Evolutionary conservation across 202 grass and related monocot genomes (phyloP).

Genomic region (Miscanthus sacchariflorus): DNA sequence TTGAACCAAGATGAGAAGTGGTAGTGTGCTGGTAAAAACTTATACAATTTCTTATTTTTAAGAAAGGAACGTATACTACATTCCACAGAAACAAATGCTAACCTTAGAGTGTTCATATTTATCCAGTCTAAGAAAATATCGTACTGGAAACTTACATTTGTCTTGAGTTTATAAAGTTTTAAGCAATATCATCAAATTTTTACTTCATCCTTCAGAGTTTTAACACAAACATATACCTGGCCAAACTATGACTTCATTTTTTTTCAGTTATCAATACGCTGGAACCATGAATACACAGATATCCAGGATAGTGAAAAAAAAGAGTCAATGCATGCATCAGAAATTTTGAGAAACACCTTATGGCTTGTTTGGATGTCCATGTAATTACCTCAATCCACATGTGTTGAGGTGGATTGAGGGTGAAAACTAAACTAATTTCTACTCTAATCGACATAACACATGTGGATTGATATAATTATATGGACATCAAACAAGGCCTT

Average conservation of each 20-base stretch:
- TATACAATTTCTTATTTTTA: background rate
- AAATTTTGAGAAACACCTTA: background rate
- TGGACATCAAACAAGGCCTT: no score
- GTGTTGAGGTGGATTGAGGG: no score
- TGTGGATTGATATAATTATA: no score
- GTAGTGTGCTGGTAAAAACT: background rate
- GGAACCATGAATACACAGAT: constrained; percentile 6
- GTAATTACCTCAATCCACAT: no score
- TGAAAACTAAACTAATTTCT: no score
- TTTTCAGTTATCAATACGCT: background rate
- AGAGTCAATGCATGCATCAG: background rate
- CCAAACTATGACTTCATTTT: background rate
- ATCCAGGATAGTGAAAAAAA: constrained; percentile 10
- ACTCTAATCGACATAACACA: no score
- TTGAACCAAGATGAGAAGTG: constrained; percentile 22
- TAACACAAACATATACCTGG: constrained; percentile 6
- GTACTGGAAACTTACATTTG: background rate
- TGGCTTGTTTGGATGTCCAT: no score
- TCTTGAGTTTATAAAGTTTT: constrained; percentile 8
- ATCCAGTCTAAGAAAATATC: background rate
- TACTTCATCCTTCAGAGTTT: background rate
- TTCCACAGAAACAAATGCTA: background rate
- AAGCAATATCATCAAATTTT: background rate
- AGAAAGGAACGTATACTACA: background rate
- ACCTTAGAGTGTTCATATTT: background rate